Evolutionary conservation across 495 filamentous ascomycete genomes (phyloP), one percentile per base, ranked within the genome.

Genomic region (Annulohypoxylon stygium): DNA sequence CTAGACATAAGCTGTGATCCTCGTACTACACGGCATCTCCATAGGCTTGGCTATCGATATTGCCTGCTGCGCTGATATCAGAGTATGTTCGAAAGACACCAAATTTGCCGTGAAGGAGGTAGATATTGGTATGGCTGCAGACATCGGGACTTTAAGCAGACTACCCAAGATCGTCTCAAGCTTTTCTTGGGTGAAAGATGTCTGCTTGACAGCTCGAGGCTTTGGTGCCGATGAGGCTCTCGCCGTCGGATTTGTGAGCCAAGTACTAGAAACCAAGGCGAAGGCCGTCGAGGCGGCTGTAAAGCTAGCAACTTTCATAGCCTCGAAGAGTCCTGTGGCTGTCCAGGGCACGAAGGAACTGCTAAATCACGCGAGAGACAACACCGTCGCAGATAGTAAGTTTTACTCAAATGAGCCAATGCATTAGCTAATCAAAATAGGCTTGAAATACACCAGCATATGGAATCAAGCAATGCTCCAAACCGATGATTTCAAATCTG

Each of bases 301-400:
- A 67, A 85, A 89, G 79, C 65, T 94, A 77, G 94, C 92, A 7
- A 79, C 71, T 11, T 66, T 90, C 75, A 88, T 98, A 16, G 91
- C 92, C 39, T 81, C 76, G 4, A 98, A 98, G 87, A 97, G 93
- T 75, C 96, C 96, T 0, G 89, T 99, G 23, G 96, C 94, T 0
- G 93, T 97, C 70, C 90, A 95, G 82, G 92, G 94, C 3, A 98
- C 96, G 20, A 99, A 99, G 85, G 92, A 97, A 80, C 76, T 98
- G 58, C 77, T 99, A 79, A 97, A 98, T 81, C 95, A 90, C 76
- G 91, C 90, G 48, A 85, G 94, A 74, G 95, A 97, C 81, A 87
- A 93, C 76, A 83, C 86, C 0, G 90, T 97, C 10, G 87, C 86
- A 61, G 93, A 97, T 75, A 94, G 90, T 92, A 81, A 67, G 88